Conservation (phyloP, 352 stramenopile genomes). For the Globisporangium splendens region DNA sequence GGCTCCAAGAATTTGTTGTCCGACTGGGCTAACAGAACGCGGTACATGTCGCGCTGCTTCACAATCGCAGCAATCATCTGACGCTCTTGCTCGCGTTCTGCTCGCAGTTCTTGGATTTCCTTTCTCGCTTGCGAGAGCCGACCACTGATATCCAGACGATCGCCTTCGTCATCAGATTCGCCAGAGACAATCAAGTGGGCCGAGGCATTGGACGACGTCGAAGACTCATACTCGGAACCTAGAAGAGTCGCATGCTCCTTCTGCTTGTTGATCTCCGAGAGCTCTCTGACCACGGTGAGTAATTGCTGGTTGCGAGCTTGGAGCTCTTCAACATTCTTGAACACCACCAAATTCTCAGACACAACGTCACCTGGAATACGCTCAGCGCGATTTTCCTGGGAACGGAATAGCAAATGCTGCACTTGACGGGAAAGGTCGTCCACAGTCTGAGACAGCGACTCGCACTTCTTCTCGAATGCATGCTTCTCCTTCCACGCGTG, state of each 20-base stretch:
- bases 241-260: conserved; percentile 8
- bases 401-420: conserved; percentile 81
- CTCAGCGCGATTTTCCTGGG: conserved; percentile 45
- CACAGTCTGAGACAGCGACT: conserved; percentile 75
- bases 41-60: conserved; percentile 96
- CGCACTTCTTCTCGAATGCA: conserved; percentile 63
- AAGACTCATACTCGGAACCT: conserved; percentile 15
- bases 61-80: conserved; percentile 93
- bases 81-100: conserved; percentile 68
- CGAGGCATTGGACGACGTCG: conserved; percentile 2
- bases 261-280: conserved; percentile 51
- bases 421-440: conserved; percentile 92
- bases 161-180: conserved; percentile 61
- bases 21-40: conserved; percentile 87
- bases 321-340: conserved; percentile 86
- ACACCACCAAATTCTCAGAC: conserved; percentile 81
- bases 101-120: conserved; percentile 79
- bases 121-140: conserved; percentile 54
- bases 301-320: conserved; percentile 92
- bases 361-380: conserved; percentile 25
- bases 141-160: conserved; percentile 40
- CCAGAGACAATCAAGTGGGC: conserved; percentile 52
- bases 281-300: conserved; percentile 70
- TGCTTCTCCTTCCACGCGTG: conserved; percentile 58
- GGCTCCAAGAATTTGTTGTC: conserved; percentile 66